Percentiles rank a stretch among this genome's conserved stretches.
Conservation (phyloP, 2,329 filamentous ascomycete genomes). For the Dothistroma septosporum region DNA sequence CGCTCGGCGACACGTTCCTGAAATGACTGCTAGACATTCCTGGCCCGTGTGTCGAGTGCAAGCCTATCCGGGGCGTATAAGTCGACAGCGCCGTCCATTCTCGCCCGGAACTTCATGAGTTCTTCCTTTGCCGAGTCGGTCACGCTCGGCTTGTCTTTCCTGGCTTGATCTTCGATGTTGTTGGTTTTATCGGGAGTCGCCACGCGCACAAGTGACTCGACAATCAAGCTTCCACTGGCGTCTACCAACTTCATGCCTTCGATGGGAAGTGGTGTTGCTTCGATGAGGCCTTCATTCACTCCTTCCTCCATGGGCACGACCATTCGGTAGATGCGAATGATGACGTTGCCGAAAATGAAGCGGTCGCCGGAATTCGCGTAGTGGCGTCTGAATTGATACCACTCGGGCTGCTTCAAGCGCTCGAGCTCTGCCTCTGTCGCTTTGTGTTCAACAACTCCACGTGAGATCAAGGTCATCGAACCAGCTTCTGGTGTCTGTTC, state of each 20-base stretch:
- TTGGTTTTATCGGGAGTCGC: background rate
- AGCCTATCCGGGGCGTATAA: conserved; percentile 56
- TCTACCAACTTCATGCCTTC: conserved; percentile 51
- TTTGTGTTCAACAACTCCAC: conserved; percentile 48
- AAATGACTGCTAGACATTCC: conserved; percentile 8
- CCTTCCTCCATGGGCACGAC: conserved; percentile 10
- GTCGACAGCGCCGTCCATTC: conserved; percentile 55
- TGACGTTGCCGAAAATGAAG: conserved; percentile 55
- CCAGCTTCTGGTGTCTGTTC: conserved; percentile 45
- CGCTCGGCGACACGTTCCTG: background rate
- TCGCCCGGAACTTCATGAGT: conserved; percentile 51
- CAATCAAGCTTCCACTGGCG: conserved; percentile 53
- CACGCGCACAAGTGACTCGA: conserved; percentile 56
- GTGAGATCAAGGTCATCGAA: conserved; percentile 51
- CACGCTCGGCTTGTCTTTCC: conserved; percentile 42
- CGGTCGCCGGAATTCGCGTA: conserved; percentile 55
- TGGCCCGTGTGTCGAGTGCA: conserved; percentile 57
- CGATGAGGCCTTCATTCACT: conserved; percentile 26
- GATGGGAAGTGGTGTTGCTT: conserved; percentile 37
- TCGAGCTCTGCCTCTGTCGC: conserved; percentile 46
- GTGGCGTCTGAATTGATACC: conserved; percentile 41
- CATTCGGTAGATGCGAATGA: conserved; percentile 46
- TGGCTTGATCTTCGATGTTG: conserved; percentile 48
- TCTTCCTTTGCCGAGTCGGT: conserved; percentile 54
- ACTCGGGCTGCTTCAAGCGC: conserved; percentile 14